A percentile compares a stretch with the other conserved stretches of the same genome.
Evolutionary conservation across 108 stramenopile species (phyloP).

Genomic region (Aurantiochytrium sp.): DNA sequence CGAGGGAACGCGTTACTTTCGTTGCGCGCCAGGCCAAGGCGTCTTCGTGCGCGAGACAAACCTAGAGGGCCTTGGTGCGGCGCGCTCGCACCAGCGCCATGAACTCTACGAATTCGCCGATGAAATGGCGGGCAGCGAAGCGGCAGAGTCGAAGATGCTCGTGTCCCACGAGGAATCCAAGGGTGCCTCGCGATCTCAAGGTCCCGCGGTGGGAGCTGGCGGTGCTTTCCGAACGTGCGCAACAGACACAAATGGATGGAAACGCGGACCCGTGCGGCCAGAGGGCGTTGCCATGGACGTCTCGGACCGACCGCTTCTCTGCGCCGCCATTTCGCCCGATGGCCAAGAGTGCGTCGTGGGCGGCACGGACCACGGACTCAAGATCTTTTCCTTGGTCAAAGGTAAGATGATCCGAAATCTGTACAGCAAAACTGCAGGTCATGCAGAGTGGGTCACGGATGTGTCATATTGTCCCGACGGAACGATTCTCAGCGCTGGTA

Average conservation of each 20-base stretch:
- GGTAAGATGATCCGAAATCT: neutral
- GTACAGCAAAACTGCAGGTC: neutral
- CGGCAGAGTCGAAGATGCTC: neutral
- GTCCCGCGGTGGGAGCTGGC: neutral
- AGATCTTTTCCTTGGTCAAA: neutral
- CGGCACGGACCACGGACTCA: conserved; percentile 2
- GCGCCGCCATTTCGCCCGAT: neutral
- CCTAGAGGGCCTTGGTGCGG: neutral
- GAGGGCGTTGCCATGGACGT: neutral
- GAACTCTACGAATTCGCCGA: neutral
- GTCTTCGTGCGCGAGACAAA: neutral
- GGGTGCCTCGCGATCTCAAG: neutral
- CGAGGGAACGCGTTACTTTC: neutral
- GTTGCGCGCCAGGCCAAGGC: neutral
- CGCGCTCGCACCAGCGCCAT: neutral
- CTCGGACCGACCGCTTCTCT: neutral
- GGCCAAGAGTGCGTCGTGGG: neutral
- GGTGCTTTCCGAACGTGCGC: neutral
- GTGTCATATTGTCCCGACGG: neutral
- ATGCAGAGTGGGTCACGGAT: neutral
- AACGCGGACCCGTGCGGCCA: neutral
- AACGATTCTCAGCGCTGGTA: conserved; percentile 5
- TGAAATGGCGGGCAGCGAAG: neutral
- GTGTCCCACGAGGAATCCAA: neutral
- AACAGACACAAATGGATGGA: neutral